These are phyloP conservation scores for Geotrichum ghanense DNA, from an alignment of 805 yeast species.

Conservation along the genomic window DNA sequence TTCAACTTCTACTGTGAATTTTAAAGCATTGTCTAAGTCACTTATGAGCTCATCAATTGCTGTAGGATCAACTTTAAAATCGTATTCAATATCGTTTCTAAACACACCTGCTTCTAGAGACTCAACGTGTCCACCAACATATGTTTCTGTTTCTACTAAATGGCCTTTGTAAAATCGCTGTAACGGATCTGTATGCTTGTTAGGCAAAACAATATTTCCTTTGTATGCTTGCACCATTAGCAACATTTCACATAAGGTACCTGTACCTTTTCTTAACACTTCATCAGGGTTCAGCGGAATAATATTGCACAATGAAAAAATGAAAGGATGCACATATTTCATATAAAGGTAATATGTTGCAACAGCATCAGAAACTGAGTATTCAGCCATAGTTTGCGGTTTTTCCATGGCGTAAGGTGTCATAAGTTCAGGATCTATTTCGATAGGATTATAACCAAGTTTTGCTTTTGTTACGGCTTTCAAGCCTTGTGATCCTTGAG, in stretches of 20 bases:
- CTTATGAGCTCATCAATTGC: constrained; percentile 69
- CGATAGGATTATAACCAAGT: constrained; percentile 92
- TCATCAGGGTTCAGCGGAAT: constrained; percentile 96
- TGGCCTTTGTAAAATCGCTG: constrained; percentile 95
- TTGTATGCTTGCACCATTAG: constrained; percentile 90
- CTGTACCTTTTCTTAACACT: constrained; percentile 92
- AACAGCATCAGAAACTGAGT: constrained; percentile 98
- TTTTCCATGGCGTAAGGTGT: constrained; percentile 92
- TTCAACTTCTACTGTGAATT: constrained; percentile 78
- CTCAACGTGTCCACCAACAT: constrained; percentile 98
- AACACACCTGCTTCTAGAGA: constrained; percentile 97
- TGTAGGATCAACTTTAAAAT: constrained; percentile 68
- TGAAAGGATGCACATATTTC: constrained; percentile 95
- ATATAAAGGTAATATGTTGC: constrained; percentile 93
- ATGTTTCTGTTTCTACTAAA: constrained; percentile 85
- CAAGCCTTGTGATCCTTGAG: constrained; percentile 97
- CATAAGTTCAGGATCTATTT: constrained; percentile 95
- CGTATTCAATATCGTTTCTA: constrained; percentile 69
- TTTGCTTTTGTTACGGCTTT: constrained; percentile 96
- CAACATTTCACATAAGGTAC: constrained; percentile 96
- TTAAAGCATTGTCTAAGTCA: constrained; percentile 65
- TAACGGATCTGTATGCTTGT: constrained; percentile 87
- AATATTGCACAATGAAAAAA: constrained; percentile 89
- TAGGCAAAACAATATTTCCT: constrained; percentile 68
- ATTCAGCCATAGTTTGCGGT: constrained; percentile 88